A percentile compares a stretch with the other conserved stretches of the same genome.
These are phyloP conservation scores for Crithidia acanthocephali DNA, from an alignment of 208 protist genomes.

Conservation along the genomic window DNA sequence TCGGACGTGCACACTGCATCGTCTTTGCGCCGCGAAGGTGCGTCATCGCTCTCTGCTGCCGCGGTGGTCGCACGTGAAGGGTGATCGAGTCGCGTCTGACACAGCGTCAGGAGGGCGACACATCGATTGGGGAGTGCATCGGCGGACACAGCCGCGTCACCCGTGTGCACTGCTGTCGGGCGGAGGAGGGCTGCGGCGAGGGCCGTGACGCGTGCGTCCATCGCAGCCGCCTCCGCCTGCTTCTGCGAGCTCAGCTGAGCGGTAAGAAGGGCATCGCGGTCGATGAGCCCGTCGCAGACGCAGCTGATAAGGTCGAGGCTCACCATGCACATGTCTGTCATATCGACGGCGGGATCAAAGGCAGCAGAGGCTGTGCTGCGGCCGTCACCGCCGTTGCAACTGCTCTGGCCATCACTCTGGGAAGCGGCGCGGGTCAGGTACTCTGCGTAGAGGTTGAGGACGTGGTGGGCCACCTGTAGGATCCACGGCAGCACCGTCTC, in stretches of 20 bases:
- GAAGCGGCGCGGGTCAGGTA: conserved; percentile 7
- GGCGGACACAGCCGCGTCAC: not conserved
- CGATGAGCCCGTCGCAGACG: conserved; percentile 47
- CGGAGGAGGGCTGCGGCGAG: conserved; percentile 17
- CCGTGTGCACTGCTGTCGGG: not conserved
- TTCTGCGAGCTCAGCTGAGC: conserved; percentile 13
- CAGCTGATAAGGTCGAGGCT: conserved; percentile 61
- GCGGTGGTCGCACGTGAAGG: conserved; percentile 7
- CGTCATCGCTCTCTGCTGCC: too few relatives aligned
- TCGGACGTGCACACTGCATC: not conserved
- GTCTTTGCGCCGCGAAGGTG: not conserved
- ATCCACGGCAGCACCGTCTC: conserved; percentile 35
- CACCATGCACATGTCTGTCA: conserved; percentile 49
- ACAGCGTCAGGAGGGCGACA: conserved; percentile 23
- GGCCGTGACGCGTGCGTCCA: conserved; percentile 19
- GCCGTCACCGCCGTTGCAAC: too few relatives aligned
- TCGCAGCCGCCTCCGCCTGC: not conserved
- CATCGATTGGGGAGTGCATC: conserved; percentile 27
- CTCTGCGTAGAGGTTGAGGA: conserved; percentile 25
- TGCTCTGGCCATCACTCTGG: not conserved
- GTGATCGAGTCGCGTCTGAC: conserved; percentile 21
- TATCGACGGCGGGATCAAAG: conserved; percentile 23
- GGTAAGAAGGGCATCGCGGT: conserved; percentile 29
- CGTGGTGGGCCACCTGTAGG: conserved; percentile 26
- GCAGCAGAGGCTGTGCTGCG: not conserved